A percentile compares a stretch with the other conserved stretches of the same genome.
Conservation (phyloP, 169 alveolate species). For the Besnoitia besnoiti region DNA sequence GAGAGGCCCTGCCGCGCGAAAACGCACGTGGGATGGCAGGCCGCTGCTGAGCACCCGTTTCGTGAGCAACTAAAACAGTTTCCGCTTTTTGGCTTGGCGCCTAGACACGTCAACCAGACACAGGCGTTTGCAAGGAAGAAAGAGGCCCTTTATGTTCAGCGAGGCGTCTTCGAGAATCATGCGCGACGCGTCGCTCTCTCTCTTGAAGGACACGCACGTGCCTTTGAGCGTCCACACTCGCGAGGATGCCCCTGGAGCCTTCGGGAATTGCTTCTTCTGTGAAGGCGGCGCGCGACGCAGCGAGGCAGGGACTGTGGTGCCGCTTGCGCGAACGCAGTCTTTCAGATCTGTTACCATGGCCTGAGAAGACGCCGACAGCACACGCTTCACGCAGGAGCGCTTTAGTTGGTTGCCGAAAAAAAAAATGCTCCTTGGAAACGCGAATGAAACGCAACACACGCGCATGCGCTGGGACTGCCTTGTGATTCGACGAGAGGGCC, state of each 20-base stretch:
- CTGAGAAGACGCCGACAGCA: no score
- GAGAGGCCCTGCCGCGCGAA: no score
- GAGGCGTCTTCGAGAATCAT: background rate
- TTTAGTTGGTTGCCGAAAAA: no score
- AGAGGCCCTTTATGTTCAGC: background rate
- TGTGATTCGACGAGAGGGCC: no score
- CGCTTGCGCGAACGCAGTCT: background rate
- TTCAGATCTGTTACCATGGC: background rate
- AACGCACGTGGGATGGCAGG: no score
- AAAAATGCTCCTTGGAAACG: no score
- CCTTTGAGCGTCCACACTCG: background rate
- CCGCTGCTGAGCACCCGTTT: no score
- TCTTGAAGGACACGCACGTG: background rate
- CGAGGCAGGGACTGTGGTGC: background rate
- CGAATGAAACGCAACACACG: no score
- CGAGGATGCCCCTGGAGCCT: background rate
- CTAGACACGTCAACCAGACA: background rate
- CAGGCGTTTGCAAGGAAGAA: background rate
- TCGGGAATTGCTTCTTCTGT: background rate
- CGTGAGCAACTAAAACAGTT: background rate
- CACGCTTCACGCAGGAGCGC: no score
- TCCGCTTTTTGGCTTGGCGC: background rate
- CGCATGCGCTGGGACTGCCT: no score
- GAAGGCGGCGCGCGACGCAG: background rate
- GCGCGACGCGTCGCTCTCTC: background rate